Conservation (phyloP, 495 filamentous ascomycete species). For the Penicillium alfredii region DNA sequence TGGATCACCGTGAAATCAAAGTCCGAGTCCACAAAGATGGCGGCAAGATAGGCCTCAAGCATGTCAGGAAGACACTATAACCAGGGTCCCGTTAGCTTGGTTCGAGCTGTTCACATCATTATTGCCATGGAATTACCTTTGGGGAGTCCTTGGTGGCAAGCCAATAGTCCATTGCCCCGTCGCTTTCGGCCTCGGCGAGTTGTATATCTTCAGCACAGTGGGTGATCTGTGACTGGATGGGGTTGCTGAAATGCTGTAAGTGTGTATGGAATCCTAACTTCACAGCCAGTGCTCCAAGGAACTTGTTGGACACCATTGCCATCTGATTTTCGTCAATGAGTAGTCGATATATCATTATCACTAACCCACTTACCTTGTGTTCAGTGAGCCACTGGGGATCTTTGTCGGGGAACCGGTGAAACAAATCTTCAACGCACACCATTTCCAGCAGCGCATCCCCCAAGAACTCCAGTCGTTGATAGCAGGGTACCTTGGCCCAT, state of each 20-base stretch:
- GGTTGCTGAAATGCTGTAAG: constrained; percentile 54
- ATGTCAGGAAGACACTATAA: constrained; percentile 73
- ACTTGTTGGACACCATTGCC: constrained; percentile 98
- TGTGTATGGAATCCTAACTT: constrained; percentile 70
- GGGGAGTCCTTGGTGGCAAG: constrained; percentile 61
- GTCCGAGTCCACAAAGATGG: constrained; percentile 84
- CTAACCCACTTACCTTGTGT: constrained; percentile 59
- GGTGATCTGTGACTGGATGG: constrained; percentile 56
- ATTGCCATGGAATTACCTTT: constrained; percentile 41
- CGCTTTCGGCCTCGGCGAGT: constrained; percentile 45
- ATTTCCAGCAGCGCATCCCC: constrained; percentile 89
- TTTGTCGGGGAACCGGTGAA: constrained; percentile 63
- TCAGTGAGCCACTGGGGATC: constrained; percentile 98
- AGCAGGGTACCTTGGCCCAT: constrained; percentile 74
- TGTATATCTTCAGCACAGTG: constrained; percentile 65
- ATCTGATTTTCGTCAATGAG: constrained; percentile 45
- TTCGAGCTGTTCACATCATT: background rate
- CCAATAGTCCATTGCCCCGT: constrained; percentile 77
- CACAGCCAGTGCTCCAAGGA: constrained; percentile 76
- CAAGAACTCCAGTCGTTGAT: constrained; percentile 90
- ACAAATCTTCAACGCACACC: constrained; percentile 76
- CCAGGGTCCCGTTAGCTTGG: background rate
- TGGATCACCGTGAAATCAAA: constrained; percentile 72
- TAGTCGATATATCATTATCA: background rate
- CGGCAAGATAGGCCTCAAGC: constrained; percentile 83